Base-by-base conservation (phyloP, 306 rosid species). In the Chamaecrista fasciculata region DNA sequence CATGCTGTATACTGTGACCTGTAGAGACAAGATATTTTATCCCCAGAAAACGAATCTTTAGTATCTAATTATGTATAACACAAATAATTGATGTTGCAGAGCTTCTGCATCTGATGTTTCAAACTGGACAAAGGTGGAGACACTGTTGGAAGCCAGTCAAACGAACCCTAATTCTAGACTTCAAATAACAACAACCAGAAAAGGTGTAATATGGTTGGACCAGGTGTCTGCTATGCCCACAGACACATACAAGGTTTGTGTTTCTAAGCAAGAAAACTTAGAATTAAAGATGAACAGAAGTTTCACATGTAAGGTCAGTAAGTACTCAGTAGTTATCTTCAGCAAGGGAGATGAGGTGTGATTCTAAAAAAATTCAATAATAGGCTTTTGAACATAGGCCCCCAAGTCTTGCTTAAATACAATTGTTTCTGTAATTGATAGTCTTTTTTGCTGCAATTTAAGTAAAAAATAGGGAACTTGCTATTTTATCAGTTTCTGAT, bases 71-170 rank as follows among this genome's bases (percentile, higher is more conserved):
- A 14, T 60, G 18, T 40, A 55, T 64, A 26, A 24, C 66, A 63
- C 49, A 55, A 48, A 46, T 44, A 37, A 23, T 65, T 63, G 31
- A 71, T 57, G 46, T 73, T 80, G 82, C 78, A 90, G 96, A 68
- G 75, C 70, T 72, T 55, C 85, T 64, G 93, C 79, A 20, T 75
- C 79, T 53, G 86, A 94, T 69, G 59, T 71, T 73, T 29, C 81
- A 43, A 36, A 65, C 0, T 81, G 85, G 85, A 77, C 20, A 64
- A 77, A 28, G 71, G 18, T 69, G 14, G 71, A 73, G 20, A 74
- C 53, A 50, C 28, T 3, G 28, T 24, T 81, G 23, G 59, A 0
- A 46, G 80, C 80, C 6, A 4, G 0, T 4, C 64, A 66, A 60
- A 31, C 82, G 50, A 57, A 60, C 52, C 4, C 11, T 8, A 64